Evolutionary conservation across 2,329 filamentous ascomycete genomes (phyloP), one percentile per base, ranked within the genome.

Genomic region (Phyllosticta ampelicida): DNA sequence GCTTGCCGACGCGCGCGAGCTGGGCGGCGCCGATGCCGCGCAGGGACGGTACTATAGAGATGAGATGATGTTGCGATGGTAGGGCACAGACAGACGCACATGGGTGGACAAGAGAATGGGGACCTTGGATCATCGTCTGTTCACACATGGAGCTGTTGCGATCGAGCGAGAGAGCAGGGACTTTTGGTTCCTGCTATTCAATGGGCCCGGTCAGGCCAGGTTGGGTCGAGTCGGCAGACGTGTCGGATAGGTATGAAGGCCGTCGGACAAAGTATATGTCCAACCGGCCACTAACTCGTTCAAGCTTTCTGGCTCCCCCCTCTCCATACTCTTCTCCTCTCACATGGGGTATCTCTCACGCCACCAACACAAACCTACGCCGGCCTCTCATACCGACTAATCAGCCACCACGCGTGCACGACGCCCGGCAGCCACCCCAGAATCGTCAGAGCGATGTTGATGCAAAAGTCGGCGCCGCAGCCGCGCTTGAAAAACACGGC

Each of bases 401-500:
- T n/a, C 11, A 44, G 29, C 8, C 23, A 49, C 10, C 26, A 58
- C 51, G 21, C 51, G 51, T 53, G 68, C 9, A 70, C 61, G 0
- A 70, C 64, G 16, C 66, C 67, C 4, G 65, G 65, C 9, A 68
- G 63, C 65, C 68, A 71, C 10, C 71, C 74, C 5, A 75, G 61
- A 16, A 71, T 64, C 10, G 61, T 65, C 9, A 76, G 62, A 11
- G 62, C 62, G 48, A 76, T 71, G 60, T 75, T 75, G 62, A 75
- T 75, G 19, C 73, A 58, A 21, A 76, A 63, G 53, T 75, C 73
- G 6, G 66, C 67, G 23, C 66, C 66, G 56, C 72, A 75, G 29
- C 72, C 73, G 3, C 67, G 65, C 56, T 71, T 69, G 18, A 75
- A 60, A 57, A 74, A 70, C 19, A 75, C 73, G 6, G 73, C 68